Evolutionary conservation across 331 rosid species (phyloP).

Genomic region (Pyrus hybrid): DNA sequence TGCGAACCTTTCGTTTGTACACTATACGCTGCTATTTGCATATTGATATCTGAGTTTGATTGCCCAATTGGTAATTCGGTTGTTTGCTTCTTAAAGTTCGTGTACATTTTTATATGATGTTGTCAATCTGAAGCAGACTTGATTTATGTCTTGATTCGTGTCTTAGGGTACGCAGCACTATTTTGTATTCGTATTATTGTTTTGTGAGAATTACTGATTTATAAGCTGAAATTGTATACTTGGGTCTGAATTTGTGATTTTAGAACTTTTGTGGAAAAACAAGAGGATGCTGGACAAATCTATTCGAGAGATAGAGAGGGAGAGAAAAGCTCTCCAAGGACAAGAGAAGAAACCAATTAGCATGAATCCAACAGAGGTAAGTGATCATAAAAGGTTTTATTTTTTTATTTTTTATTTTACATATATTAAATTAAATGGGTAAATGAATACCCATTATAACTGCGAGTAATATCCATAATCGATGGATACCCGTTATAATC

Average conservation of each 20-base stretch:
- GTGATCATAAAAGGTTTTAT: too few species aligned
- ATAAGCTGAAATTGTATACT: neutral
- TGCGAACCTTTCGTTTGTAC: neutral
- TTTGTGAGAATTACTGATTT: neutral
- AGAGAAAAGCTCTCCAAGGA: constrained; percentile 78
- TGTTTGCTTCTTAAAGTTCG: neutral
- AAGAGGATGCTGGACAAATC: constrained; percentile 98
- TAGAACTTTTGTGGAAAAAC: constrained; percentile 93
- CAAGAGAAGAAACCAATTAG: constrained; percentile 94
- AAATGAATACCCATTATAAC: too few species aligned
- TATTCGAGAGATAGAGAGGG: constrained; percentile 93
- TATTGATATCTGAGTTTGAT: neutral
- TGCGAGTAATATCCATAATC: too few species aligned
- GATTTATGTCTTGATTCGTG: too few species aligned
- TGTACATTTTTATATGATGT: too few species aligned
- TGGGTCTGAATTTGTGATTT: neutral
- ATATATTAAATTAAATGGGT: too few species aligned
- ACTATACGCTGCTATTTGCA: neutral
- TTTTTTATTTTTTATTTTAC: too few species aligned
- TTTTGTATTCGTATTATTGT: neutral
- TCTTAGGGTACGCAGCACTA: neutral
- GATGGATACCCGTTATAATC: too few species aligned
- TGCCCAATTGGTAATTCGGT: neutral
- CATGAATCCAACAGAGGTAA: too few species aligned
- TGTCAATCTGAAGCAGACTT: too few species aligned